A percentile compares a stretch with the other conserved stretches of the same genome.
phyloP scores from a whole-genome alignment of 129 eudicot genomes.

The Flaveria sonorensis region DNA sequence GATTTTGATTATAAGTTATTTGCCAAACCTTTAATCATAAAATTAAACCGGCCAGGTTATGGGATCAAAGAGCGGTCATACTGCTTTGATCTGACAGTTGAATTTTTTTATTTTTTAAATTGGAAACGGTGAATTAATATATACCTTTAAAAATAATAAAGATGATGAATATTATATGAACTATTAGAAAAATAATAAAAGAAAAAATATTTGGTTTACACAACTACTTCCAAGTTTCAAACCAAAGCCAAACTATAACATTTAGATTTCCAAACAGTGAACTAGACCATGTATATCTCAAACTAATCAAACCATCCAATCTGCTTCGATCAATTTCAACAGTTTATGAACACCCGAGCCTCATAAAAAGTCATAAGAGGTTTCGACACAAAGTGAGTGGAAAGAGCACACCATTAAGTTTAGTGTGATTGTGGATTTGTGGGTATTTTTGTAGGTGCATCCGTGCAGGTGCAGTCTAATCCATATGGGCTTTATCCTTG shows the following conservation, averaged over 20 bases:
- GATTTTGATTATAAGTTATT: too few species aligned
- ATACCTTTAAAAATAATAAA: too few species aligned
- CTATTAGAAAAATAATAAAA: not conserved
- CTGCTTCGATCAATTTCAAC: not conserved
- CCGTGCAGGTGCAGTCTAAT: conserved; percentile 24
- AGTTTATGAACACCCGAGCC: not conserved
- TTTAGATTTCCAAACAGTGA: not conserved
- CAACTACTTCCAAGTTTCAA: not conserved
- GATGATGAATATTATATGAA: too few species aligned
- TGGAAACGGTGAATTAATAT: too few species aligned
- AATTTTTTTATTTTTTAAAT: too few species aligned
- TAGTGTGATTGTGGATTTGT: not conserved
- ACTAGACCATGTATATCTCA: not conserved
- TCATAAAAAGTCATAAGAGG: conserved; percentile 4
- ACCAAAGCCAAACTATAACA: too few species aligned
- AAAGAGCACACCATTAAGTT: conserved; percentile 19
- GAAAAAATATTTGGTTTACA: not conserved
- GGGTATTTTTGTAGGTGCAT: not conserved
- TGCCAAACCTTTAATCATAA: too few species aligned
- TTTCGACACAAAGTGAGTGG: conserved; percentile 30
- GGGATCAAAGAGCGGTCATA: too few species aligned
- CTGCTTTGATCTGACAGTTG: too few species aligned
- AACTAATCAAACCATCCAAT: not conserved
- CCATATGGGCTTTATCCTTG: conserved; percentile 28
- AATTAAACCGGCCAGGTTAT: too few species aligned